Evolutionary conservation across 2,329 filamentous ascomycete genomes (phyloP), one percentile per base, ranked within the genome.

Genomic region (Chalaropsis thielavioides): DNA sequence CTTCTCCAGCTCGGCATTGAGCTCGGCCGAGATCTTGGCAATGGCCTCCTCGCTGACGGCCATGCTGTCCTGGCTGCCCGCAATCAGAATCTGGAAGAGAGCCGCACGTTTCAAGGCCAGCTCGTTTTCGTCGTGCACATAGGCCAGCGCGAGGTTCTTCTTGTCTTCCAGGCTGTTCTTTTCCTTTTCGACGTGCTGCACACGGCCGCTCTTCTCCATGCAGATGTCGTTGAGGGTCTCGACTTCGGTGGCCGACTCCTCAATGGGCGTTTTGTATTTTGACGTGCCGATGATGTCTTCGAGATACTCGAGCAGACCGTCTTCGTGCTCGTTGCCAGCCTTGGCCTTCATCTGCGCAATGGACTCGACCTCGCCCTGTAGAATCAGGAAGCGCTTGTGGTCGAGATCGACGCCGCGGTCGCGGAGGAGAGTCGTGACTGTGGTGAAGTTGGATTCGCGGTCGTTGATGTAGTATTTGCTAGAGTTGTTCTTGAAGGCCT

Each of bases 291-390:
- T 97, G 68, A 99, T 99, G 72, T 99, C 94, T 74, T 99, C 94
- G 0, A 99, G 83, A 69, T 99, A 99, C 74, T 99, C 94, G 19
- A 99, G 80, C 2, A 99, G 82, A 13, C 94, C 94, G 71, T 99
- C 94, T 68, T 99, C 94, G 72, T 97, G 92, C 74, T 99, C 94
- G 70, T 90, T 92, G 51, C 83, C 86, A 3, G 95, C 94, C 75
- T 99, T 99, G 19, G 95, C 82, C 76, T 99, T 99, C 94, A 99
- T 99, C 75, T 97, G 94, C 6, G 94, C 92, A 72, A 99, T 99
- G 0, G 92, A 96, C 74, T 99, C 94, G 67, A 99, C 94, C 74
- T 99, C 94, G 72, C 94, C 94, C 75, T 99, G 94, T 11, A 99
- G 78, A 72, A 99, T 99, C 64, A 99, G 78, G 76, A 99, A 99